These are phyloP conservation scores for Brassica juncea DNA, from an alignment of 345 rosid genomes.

Conservation along the genomic window DNA sequence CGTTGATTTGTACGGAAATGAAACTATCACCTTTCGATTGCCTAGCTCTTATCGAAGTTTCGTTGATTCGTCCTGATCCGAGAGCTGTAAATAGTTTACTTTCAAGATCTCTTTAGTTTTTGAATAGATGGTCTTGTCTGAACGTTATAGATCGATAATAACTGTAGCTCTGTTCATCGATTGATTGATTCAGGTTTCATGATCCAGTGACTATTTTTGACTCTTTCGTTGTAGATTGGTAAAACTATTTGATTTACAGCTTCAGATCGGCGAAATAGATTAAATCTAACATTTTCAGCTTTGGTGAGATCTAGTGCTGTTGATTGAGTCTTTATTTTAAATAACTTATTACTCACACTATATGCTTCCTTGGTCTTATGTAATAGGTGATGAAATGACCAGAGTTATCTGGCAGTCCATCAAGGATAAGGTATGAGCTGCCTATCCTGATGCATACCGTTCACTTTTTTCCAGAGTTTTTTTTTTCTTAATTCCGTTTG, in stretches of 20 bases:
- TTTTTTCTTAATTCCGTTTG: neutral
- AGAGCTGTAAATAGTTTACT: no score
- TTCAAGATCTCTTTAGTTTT: neutral
- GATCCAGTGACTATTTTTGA: neutral
- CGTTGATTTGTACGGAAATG: neutral
- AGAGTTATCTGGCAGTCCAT: constrained; percentile 85
- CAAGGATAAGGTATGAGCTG: constrained; percentile 75
- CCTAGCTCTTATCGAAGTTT: constrained; percentile 27
- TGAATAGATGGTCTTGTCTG: neutral
- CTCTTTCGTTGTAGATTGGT: no score
- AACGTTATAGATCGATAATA: neutral
- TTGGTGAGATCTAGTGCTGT: no score
- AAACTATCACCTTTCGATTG: constrained; percentile 1
- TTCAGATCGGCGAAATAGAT: neutral
- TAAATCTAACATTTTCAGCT: no score
- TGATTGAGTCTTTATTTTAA: no score
- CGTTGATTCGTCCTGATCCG: constrained; percentile 26
- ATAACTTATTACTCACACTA: neutral
- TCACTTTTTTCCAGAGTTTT: neutral
- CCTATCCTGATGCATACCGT: neutral
- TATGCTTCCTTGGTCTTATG: constrained; percentile 16
- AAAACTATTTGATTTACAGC: no score
- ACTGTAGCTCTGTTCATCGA: neutral
- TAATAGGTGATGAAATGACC: constrained; percentile 97
- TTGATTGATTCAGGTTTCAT: neutral